Evolutionary conservation across 768 basidiomycete genomes (phyloP), one percentile per base, ranked within the genome.

Genomic region (Mycena rebaudengoi): DNA sequence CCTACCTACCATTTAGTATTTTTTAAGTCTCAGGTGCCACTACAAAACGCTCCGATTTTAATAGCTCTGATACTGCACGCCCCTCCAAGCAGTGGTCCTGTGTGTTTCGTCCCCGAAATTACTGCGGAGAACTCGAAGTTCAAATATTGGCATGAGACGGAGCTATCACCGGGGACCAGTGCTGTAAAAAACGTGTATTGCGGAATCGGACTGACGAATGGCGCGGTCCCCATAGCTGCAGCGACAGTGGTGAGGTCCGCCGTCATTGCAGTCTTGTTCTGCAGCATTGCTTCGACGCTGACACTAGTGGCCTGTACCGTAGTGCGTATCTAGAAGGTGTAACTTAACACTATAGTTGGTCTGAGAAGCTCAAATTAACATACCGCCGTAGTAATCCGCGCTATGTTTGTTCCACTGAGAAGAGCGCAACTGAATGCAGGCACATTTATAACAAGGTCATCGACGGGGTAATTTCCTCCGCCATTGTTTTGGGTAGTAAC

Each of bases 301-400:
- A 62, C 61, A 18, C 41, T 14, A 45, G 44, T 62, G 6, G 45
- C 61, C 21, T 61, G 60, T n/a, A n/a, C n/a, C n/a, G n/a, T n/a
- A 23, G 30, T 45, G 26, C 60, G 60, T 25, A 61, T 51, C 60
- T 61, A 30, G 4, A 39, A 44, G 29, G 23, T 21, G 18, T 29
- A 12, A n/a, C n/a, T n/a, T n/a, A n/a, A n/a, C n/a, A n/a, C n/a
- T n/a, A n/a, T n/a, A n/a, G n/a, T n/a, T n/a, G n/a, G n/a, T n/a
- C n/a, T n/a, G n/a, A n/a, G n/a, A n/a, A n/a, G n/a, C n/a, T n/a
- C n/a, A n/a, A n/a, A n/a, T n/a, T n/a, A n/a, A n/a, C n/a, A 20
- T 60, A 62, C 61, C 32, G 61, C 61, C 21, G 52, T 55, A 2
- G 61, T 62, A 18, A 62, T 55, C 32, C 61, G 45, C 28, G 61